Evolutionary conservation across 768 basidiomycete species (phyloP).

Genomic region (Boletus insuetus): DNA sequence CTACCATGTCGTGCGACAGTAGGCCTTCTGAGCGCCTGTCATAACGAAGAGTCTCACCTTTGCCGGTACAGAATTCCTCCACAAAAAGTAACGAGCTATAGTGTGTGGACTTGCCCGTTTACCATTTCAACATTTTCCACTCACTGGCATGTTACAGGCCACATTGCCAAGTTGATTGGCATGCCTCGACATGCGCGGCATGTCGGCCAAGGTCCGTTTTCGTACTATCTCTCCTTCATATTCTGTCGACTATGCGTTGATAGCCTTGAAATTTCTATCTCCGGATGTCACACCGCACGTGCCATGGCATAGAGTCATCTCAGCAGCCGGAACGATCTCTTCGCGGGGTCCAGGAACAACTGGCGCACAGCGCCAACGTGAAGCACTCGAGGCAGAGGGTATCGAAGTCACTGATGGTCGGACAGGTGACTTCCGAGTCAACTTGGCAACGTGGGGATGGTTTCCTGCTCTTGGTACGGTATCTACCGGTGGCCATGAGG

Average conservation of each 20-base stretch:
- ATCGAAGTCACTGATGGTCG: conserved; percentile 65
- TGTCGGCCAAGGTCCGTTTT: conserved; percentile 70
- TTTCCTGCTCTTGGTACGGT: conserved; percentile 46
- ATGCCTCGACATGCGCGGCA: conserved; percentile 79
- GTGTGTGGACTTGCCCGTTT: conserved; percentile 32
- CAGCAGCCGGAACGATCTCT: conserved; percentile 68
- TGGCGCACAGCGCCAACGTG: conserved; percentile 72
- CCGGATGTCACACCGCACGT: conserved; percentile 59
- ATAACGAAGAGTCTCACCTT: neutral
- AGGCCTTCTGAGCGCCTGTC: conserved; percentile 1
- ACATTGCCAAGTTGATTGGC: conserved; percentile 76
- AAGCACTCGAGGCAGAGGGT: conserved; percentile 77
- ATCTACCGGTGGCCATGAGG: conserved; percentile 13
- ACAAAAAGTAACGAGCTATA: conserved; percentile 72
- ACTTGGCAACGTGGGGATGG: conserved; percentile 62
- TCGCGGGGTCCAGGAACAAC: conserved; percentile 82
- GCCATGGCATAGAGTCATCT: conserved; percentile 80
- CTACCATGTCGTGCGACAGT: conserved; percentile 63
- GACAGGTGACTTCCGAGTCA: conserved; percentile 57
- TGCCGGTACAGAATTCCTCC: conserved; percentile 48
- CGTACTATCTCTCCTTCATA: neutral
- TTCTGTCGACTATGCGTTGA: neutral
- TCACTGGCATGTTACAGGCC: conserved; percentile 42
- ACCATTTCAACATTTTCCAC: neutral
- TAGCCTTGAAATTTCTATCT: conserved; percentile 77